Base-by-base conservation (phyloP, 176 grass and related monocot species). In the Areca catechu region DNA sequence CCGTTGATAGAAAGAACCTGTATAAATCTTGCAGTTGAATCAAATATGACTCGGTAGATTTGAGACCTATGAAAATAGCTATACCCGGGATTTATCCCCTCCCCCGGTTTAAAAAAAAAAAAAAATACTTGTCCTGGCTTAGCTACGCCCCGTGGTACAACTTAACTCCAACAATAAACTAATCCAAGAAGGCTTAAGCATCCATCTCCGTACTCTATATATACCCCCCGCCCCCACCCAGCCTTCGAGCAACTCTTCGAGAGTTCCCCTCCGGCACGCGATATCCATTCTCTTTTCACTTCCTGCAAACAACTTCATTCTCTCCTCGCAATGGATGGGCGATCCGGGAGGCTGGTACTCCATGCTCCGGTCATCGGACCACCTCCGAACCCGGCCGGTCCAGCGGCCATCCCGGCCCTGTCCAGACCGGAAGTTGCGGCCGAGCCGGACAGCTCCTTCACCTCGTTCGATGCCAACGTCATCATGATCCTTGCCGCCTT, bases 401-500 rank as follows among this genome's bases (percentile, higher is more conserved):
- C 20, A 48, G 19, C 30, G 67, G 34, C 77, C 17, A 61, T 27
- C 18, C 54, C 51, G 4, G 16, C 24, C 19, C 22, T 27, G 53
- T 15, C 9, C 47, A 54, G 17, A 48, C 49, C 57, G 37, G 19
- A 37, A 10, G 1, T 2, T 1, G 7, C 7, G 5, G 16, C 61
- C 3, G 50, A 62, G 47, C 48, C 47, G 19, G 22, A 22, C 48
- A 63, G 7, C 58, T 48, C 81, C 27, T 80, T 85, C 67, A 76
- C 51, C 57, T 68, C 74, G 51, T 53, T 77, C 49, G 68, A 96
- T 62, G 77, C 74, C 29, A 78, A 74, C 19, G 80, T 87, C 51
- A 69, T 90, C 69, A 72, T 82, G 17, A n/a, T 84, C 5, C 77
- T 96, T 19, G 83, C 86, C 1, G 66, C 84, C 52, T 51, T 96